Conservation (phyloP, 345 rosid species). For the Erucastrum elatum region DNA sequence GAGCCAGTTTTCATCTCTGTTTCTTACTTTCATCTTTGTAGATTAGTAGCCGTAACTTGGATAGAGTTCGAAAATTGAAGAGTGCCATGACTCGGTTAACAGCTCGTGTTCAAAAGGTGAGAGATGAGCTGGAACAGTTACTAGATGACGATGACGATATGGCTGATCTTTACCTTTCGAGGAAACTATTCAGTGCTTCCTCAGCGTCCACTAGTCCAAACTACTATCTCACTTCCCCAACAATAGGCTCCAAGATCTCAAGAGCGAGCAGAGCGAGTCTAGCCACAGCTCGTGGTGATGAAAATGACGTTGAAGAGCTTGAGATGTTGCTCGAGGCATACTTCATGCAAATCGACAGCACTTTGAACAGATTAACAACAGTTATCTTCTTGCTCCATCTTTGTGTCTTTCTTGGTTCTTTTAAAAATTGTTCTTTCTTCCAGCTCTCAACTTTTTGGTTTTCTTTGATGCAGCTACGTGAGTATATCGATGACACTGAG, state of each 20-base stretch:
- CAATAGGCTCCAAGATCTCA: slow-evolving; percentile 91
- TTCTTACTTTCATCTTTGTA: slow-evolving; percentile 33
- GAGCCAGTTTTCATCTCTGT: neutral
- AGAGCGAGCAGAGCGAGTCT: slow-evolving; percentile 81
- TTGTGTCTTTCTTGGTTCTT: neutral
- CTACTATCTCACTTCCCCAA: slow-evolving; percentile 83
- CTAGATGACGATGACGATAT: slow-evolving; percentile 98
- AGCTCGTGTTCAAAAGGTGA: slow-evolving; percentile 91
- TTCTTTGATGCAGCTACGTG: slow-evolving; percentile 76
- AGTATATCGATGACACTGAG: slow-evolving; percentile 98
- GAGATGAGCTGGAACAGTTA: slow-evolving; percentile 91
- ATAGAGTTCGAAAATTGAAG: slow-evolving; percentile 92
- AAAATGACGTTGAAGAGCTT: slow-evolving; percentile 96
- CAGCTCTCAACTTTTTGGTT: neutral
- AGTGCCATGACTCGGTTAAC: slow-evolving; percentile 97
- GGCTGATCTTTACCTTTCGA: slow-evolving; percentile 95
- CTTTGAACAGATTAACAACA: slow-evolving; percentile 82
- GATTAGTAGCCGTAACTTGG: slow-evolving; percentile 97
- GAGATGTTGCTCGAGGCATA: slow-evolving; percentile 99
- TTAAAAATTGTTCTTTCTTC: too few species aligned
- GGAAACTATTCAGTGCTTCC: slow-evolving; percentile 67
- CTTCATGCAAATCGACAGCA: slow-evolving; percentile 91
- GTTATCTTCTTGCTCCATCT: slow-evolving; percentile 39
- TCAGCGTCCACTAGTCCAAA: slow-evolving; percentile 69
- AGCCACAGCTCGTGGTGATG: slow-evolving; percentile 79